Evolutionary conservation across 1,139 yeast species (phyloP), one percentile per base, ranked within the genome.

Genomic region (Saccharomycopsis hybrid): DNA sequence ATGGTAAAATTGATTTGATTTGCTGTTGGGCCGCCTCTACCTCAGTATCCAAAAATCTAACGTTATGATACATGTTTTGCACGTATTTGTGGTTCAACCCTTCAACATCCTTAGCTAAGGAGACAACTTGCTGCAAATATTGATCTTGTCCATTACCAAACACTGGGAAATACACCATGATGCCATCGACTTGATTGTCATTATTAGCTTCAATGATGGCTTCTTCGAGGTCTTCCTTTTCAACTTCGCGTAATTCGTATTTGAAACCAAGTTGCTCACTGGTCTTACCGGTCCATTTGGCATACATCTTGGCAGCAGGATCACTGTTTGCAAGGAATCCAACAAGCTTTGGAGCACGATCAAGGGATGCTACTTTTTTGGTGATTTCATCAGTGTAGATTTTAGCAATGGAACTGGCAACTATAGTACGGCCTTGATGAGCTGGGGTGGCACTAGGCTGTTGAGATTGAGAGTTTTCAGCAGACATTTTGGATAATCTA

Each of bases 101-200:
- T 67, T 92, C 98, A 28, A 94, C 97, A 61, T 92, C 98, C 65
- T 92, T 92, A 56, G 87, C 90, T 33, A 84, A 59, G 4, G 68
- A 71, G 9, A 92, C 89, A 55, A 89, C 84, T 68, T 92, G 97
- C 68, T 92, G 97, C 52, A 92, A 69, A 65, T 94, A 92, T 66
- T 86, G 96, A 65, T 92, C 98, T 68, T 92, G 98, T 55, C 86
- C 78, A 63, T 87, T 88, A 2, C 96, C 96, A 68, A 88, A 92
- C 2, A 92, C 97, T 0, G 98, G 98, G 76, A 90, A 92, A 66
- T 92, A 92, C n/a, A 92, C 92, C 89, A 92, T 89, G 58, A 92
- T 92, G 31, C 98, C 98, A 62, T 88, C 84, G 36, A 92, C 88
- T 1, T 65, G 60, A 50, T 77, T 80, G 60, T 90, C 94, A 33